These are phyloP conservation scores for Calocera viscosa DNA, from an alignment of 768 basidiomycete genomes.

Conservation along the genomic window DNA sequence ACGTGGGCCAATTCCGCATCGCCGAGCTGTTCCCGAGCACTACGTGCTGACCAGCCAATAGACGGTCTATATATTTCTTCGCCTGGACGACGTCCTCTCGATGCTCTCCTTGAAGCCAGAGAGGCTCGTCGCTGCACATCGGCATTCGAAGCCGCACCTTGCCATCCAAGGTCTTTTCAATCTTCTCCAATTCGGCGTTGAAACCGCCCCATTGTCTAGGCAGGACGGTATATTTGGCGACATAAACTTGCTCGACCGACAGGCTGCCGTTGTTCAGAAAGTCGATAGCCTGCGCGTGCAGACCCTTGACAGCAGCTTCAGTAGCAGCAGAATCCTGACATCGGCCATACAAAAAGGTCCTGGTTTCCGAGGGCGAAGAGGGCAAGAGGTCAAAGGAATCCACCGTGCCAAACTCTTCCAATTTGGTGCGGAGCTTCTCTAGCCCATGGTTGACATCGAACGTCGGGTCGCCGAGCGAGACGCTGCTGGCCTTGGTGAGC, in stretches of 20 bases:
- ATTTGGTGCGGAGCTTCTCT: conserved; percentile 28
- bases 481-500: conserved; percentile 34
- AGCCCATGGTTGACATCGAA: conserved; percentile 31
- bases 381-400: conserved; percentile 39
- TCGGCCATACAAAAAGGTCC: conserved; percentile 42
- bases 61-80: conserved; percentile 49
- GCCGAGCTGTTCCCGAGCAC: conserved; percentile 14
- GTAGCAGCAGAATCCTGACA: conserved; percentile 45
- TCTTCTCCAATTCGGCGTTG: conserved; percentile 30
- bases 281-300: conserved; percentile 38
- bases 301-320: conserved; percentile 33
- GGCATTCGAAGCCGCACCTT: conserved; percentile 30
- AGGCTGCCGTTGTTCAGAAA: conserved; percentile 39
- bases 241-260: conserved; percentile 41
- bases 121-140: conserved; percentile 19
- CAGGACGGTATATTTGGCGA: conserved; percentile 38
- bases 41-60: conserved; percentile 49
- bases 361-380: conserved; percentile 40
- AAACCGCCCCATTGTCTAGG: conserved; percentile 37
- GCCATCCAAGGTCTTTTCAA: conserved; percentile 21
- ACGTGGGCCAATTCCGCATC: conserved; percentile 38
- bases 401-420: conserved; percentile 32
- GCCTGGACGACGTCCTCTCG: conserved; percentile 40
- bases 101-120: conserved; percentile 43
- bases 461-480: conserved; percentile 42